Evolutionary conservation across 2,329 filamentous ascomycete genomes (phyloP), one percentile per base, ranked within the genome.

Genomic region (Verticillium tricorpus): DNA sequence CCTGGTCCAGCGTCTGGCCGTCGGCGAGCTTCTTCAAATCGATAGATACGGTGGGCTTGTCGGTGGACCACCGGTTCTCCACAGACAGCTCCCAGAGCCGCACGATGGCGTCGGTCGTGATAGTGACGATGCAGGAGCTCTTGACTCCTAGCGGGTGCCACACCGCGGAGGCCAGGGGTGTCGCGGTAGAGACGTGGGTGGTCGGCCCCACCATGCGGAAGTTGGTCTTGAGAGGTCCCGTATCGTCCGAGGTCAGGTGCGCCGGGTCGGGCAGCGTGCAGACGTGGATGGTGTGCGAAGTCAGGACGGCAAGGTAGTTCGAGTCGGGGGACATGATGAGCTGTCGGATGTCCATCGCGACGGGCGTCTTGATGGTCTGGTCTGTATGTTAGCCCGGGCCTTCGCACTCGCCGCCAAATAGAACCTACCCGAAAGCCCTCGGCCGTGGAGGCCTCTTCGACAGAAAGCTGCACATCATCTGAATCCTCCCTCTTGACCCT

Each of bases 101-200:
- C 4, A 98, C 91, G 40, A 93, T 88, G 7, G 93, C 92, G 73
- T 97, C 93, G 59, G 87, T 86, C 1, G 95, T 97, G 52, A 97
- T 85, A 0, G 95, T 98, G 22, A 98, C 89, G 35, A 99, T 78
- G 60, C 91, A 93, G 25, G 87, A 88, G 35, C 91, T 91, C 64
- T 90, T 86, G 12, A 94, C 88, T 1, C 93, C 93, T 0, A 98
- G 80, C 1, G 95, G 95, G 76, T 99, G 95, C 94, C 95, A 99
- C 62, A 97, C 70, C 4, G 89, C 90, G 1, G 92, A 92, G 25
- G 89, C 88, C 61, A 99, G 82, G 1, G 91, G 86, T 8, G 92
- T 86, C 67, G 93, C 89, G 56, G 94, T 92, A 58, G 93, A 89
- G 57, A 97, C 92, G 75, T 98, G 94, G 3, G 90, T 93, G 2